phyloP scores from a whole-genome alignment of 495 filamentous ascomycete genomes.

The Thermothielavioides terrestris region DNA sequence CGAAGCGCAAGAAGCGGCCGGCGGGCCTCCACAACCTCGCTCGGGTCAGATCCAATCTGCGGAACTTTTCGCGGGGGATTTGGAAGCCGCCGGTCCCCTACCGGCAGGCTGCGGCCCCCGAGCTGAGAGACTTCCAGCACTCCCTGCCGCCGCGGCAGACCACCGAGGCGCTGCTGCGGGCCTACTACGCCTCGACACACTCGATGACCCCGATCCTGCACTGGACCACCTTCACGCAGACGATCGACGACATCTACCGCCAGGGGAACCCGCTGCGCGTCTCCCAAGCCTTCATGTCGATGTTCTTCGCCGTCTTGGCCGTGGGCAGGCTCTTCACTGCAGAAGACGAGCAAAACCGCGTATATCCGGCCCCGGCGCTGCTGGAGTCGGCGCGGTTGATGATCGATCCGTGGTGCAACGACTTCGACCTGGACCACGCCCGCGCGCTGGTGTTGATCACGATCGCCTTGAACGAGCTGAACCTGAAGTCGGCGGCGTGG shows the following conservation, averaged over 20 bases:
- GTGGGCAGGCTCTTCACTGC: slow-evolving; percentile 70
- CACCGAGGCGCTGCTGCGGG: slow-evolving; percentile 65
- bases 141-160: slow-evolving; percentile 60
- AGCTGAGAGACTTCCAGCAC: slow-evolving; percentile 40
- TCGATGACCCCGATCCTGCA: slow-evolving; percentile 75
- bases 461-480: slow-evolving; percentile 77
- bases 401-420: slow-evolving; percentile 77
- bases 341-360: slow-evolving; percentile 44
- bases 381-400: slow-evolving; percentile 60
- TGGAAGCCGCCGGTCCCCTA: slow-evolving; percentile 73
- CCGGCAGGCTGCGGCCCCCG: slow-evolving; percentile 45
- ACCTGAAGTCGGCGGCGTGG: slow-evolving; percentile 83
- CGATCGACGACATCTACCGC: slow-evolving; percentile 72
- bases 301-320: slow-evolving; percentile 79
- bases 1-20: slow-evolving; percentile 51
- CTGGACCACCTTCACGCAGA: slow-evolving; percentile 73
- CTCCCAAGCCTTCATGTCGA: slow-evolving; percentile 66
- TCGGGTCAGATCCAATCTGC: slow-evolving; percentile 61
- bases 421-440: slow-evolving; percentile 71
- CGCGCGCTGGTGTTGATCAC: slow-evolving; percentile 64
- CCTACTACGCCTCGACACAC: slow-evolving; percentile 72
- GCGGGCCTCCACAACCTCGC: slow-evolving; percentile 59
- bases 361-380: slow-evolving; percentile 59
- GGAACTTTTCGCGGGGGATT: slow-evolving; percentile 65
- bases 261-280: slow-evolving; percentile 53